phyloP scores from a whole-genome alignment of 805 yeast genomes.

The Saccharomycopsis malanga region DNA sequence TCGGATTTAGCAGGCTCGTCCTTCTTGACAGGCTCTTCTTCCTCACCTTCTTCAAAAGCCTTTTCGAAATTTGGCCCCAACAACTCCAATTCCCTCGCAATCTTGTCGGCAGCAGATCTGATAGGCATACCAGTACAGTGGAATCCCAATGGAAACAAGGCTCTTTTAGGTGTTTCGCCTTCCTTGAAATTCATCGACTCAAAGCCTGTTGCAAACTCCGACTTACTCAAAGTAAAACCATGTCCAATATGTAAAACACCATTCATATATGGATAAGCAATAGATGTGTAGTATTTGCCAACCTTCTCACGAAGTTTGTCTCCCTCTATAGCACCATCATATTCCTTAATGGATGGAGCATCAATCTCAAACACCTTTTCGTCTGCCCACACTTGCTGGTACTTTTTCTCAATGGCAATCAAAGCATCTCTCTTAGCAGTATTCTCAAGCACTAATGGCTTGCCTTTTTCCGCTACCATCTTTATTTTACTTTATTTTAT shows the following conservation, averaged over 20 bases:
- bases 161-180: conserved; percentile 43
- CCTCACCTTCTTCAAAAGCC: conserved; percentile 45
- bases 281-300: conserved; percentile 85
- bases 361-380: conserved; percentile 80
- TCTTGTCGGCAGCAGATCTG: conserved; percentile 90
- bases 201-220: conserved; percentile 85
- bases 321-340: conserved; percentile 41
- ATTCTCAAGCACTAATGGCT: conserved; percentile 36
- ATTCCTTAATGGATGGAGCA: conserved; percentile 74
- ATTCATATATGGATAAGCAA: conserved; percentile 99
- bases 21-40: conserved; percentile 28
- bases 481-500: neutral
- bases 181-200: conserved; percentile 79
- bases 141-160: conserved; percentile 93
- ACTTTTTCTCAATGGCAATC: conserved; percentile 80
- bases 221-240: conserved; percentile 89
- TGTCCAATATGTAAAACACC: conserved; percentile 98
- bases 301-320: conserved; percentile 70
- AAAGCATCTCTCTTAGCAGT: conserved; percentile 94
- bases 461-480: conserved; percentile 15
- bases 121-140: conserved; percentile 99
- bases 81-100: conserved; percentile 83
- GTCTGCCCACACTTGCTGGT: conserved; percentile 81
- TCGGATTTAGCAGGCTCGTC: conserved; percentile 37
- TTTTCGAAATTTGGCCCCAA: conserved; percentile 78